Percentiles rank a stretch among this genome's conserved stretches.
Conservation (phyloP, 2,329 filamentous ascomycete species). For the Colletotrichum scovillei region DNA sequence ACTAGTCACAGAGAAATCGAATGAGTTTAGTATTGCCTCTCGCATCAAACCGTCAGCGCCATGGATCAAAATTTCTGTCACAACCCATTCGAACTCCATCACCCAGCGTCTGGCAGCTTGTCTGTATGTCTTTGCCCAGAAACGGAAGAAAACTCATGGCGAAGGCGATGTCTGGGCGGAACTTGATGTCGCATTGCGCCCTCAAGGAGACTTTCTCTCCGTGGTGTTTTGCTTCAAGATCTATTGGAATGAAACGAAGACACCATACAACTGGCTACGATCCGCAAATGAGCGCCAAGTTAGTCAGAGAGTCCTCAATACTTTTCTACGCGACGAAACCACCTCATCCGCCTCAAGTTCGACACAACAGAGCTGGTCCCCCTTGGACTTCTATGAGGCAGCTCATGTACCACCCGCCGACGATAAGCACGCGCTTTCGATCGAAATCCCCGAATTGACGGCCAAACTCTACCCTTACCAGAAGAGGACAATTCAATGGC, state of each 20-base stretch:
- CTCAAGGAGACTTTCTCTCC: constrained; percentile 39
- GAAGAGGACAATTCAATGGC: constrained; percentile 76
- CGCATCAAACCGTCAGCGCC: background rate
- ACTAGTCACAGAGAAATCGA: background rate
- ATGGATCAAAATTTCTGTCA: constrained; percentile 2
- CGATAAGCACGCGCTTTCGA: constrained; percentile 49
- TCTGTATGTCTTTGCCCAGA: constrained; percentile 30
- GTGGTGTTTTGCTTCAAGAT: constrained; percentile 49
- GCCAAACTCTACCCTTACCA: constrained; percentile 78
- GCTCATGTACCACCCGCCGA: constrained; percentile 69
- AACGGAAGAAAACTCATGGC: constrained; percentile 30
- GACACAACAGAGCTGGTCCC: constrained; percentile 49
- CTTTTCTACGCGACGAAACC: constrained; percentile 47
- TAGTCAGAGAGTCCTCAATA: constrained; percentile 50
- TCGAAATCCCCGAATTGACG: constrained; percentile 56
- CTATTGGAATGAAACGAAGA: constrained; percentile 55
- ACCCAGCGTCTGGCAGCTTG: constrained; percentile 14
- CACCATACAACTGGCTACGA: constrained; percentile 45
- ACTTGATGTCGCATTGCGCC: constrained; percentile 45
- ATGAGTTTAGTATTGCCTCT: constrained; percentile 6
- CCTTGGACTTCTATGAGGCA: constrained; percentile 75
- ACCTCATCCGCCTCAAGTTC: constrained; percentile 38
- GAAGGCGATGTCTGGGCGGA: constrained; percentile 46
- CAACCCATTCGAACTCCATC: background rate
- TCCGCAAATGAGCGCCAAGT: constrained; percentile 42